phyloP scores from a whole-genome alignment of 2,329 filamentous ascomycete genomes.

The Myriosclerotinia curreyana region DNA sequence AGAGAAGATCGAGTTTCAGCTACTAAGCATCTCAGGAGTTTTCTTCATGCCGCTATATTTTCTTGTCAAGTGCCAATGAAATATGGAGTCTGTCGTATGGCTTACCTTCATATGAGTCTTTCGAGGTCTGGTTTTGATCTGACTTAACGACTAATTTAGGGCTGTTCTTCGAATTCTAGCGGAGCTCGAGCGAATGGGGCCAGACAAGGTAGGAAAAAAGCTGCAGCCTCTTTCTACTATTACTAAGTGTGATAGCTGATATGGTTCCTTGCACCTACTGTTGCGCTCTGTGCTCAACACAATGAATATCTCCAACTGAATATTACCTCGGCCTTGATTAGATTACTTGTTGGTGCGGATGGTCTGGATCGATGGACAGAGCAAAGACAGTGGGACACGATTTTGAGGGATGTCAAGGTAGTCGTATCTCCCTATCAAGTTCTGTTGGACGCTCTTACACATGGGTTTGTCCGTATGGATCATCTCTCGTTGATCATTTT shows the following conservation, averaged over 20 bases:
- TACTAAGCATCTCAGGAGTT: not conserved
- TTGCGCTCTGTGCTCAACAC: constrained; percentile 66
- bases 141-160: not conserved
- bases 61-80: not conserved
- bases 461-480: constrained; percentile 58
- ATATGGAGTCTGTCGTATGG: not conserved
- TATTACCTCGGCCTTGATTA: constrained; percentile 52
- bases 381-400: constrained; percentile 56
- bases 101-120: not conserved
- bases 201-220: constrained; percentile 50
- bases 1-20: not conserved
- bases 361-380: constrained; percentile 61
- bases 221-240: not conserved
- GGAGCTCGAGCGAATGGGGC: constrained; percentile 55
- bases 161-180: constrained; percentile 65
- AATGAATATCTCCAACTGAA: constrained; percentile 56
- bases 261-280: constrained; percentile 73
- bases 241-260: constrained; percentile 46
- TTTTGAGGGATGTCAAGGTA: constrained; percentile 54
- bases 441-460: constrained; percentile 57
- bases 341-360: constrained; percentile 55
- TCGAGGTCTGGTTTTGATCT: not conserved
- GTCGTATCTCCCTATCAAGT: constrained; percentile 61
- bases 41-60: not conserved
- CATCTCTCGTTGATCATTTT: constrained; percentile 58